Evolutionary conservation across 2,329 filamentous ascomycete species (phyloP).

Genomic region (Aspergillus quadricinctus): DNA sequence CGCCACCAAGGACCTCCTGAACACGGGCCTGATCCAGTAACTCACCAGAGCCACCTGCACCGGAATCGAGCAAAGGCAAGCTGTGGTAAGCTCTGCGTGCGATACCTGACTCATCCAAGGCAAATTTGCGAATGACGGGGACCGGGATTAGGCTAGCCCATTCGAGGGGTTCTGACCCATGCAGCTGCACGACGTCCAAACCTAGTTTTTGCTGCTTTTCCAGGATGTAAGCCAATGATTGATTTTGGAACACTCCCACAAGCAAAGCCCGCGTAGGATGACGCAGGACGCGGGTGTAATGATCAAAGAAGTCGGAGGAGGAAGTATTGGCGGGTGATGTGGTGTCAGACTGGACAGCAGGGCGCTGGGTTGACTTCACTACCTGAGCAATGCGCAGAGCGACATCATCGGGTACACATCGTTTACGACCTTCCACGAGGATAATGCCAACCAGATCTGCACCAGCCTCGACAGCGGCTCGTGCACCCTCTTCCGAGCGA

Average conservation of each 20-base stretch:
- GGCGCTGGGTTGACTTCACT: constrained; percentile 54
- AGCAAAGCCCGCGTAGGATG: constrained; percentile 64
- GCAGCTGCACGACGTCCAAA: constrained; percentile 87
- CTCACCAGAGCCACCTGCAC: constrained; percentile 75
- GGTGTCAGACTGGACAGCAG: constrained; percentile 9
- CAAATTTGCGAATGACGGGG: constrained; percentile 83
- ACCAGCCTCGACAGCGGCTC: constrained; percentile 74
- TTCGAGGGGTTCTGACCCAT: constrained; percentile 86
- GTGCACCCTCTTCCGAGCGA: constrained; percentile 73
- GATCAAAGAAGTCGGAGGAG: constrained; percentile 65
- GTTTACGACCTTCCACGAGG: constrained; percentile 73
- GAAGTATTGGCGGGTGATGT: constrained; percentile 18
- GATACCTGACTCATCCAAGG: constrained; percentile 68
- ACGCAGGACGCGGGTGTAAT: constrained; percentile 46
- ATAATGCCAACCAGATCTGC: constrained; percentile 94
- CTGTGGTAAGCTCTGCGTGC: constrained; percentile 74
- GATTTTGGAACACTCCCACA: constrained; percentile 92
- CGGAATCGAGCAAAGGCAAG: constrained; percentile 81
- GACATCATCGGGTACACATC: constrained; percentile 72
- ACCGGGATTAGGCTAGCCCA: constrained; percentile 89
- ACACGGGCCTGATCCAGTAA: constrained; percentile 69
- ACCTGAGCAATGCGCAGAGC: constrained; percentile 75
- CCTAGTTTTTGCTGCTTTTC: constrained; percentile 69
- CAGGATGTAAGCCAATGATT: constrained; percentile 77
- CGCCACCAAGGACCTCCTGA: constrained; percentile 59